A percentile compares a stretch with the other conserved stretches of the same genome.
phyloP scores from a whole-genome alignment of 805 yeast species.

The Blastobotrys chiropterorum region DNA sequence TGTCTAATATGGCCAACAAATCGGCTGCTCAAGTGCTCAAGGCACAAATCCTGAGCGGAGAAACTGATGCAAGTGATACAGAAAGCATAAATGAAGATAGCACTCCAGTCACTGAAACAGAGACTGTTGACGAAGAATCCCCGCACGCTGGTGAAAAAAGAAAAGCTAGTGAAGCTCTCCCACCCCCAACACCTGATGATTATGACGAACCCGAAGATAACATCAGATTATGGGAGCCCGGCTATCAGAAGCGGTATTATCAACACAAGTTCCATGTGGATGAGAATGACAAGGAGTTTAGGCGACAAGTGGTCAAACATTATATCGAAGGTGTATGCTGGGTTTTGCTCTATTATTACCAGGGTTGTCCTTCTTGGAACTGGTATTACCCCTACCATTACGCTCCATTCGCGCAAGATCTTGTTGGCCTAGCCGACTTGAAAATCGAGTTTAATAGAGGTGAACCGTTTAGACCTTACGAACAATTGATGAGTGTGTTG shows the following conservation, averaged over 20 bases:
- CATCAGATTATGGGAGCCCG: constrained; percentile 78
- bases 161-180: constrained; percentile 7
- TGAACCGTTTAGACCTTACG: constrained; percentile 81
- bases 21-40: constrained; percentile 60
- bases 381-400: constrained; percentile 98
- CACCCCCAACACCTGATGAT: constrained; percentile 21
- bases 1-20: constrained; percentile 66
- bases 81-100: not conserved
- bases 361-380: constrained; percentile 97
- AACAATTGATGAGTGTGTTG: constrained; percentile 88
- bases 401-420: constrained; percentile 95
- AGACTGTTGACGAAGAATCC: constrained; percentile 12
- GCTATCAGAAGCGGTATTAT: constrained; percentile 80
- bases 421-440: constrained; percentile 43
- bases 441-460: constrained; percentile 57
- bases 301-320: constrained; percentile 56
- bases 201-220: constrained; percentile 43
- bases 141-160: constrained; percentile 15
- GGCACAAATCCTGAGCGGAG: constrained; percentile 29
- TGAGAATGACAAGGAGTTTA: constrained; percentile 40
- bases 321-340: constrained; percentile 96
- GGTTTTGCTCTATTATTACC: constrained; percentile 89
- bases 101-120: constrained; percentile 10
- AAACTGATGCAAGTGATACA: not conserved
- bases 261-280: constrained; percentile 59